Evolutionary conservation across 1,139 yeast genomes (phyloP).

Genomic region (Geotrichum klebahnii): DNA sequence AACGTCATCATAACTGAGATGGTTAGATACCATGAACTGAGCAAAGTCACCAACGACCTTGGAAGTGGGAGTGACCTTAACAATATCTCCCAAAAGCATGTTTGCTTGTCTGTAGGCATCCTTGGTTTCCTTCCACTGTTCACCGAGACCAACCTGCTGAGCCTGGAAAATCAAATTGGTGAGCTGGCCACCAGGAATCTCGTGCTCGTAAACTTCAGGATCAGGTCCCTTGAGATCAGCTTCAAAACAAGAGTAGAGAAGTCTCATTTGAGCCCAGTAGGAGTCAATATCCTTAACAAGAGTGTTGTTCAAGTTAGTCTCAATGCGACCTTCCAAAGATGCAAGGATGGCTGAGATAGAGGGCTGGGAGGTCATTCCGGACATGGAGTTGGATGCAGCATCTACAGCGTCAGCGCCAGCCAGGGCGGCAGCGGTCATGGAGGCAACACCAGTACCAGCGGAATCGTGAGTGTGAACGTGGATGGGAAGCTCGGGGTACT

Average conservation of each 20-base stretch:
- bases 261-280: conserved; percentile 98
- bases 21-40: conserved; percentile 96
- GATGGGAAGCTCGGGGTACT: conserved; percentile 89
- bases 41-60: conserved; percentile 99
- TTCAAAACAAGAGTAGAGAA: conserved; percentile 92
- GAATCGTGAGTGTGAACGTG: conserved; percentile 99
- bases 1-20: conserved; percentile 79
- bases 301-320: conserved; percentile 65
- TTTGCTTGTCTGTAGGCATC: conserved; percentile 90
- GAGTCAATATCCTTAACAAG: conserved; percentile 78
- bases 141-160: conserved; percentile 94
- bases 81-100: conserved; percentile 85
- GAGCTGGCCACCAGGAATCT: conserved; percentile 98
- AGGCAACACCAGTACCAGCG: conserved; percentile 98
- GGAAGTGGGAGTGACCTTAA: conserved; percentile 97
- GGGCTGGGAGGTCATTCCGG: conserved; percentile 98
- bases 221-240: conserved; percentile 99
- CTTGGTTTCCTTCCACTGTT: conserved; percentile 94
- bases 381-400: conserved; percentile 94
- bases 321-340: conserved; percentile 79
- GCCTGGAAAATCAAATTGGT: conserved; percentile 98
- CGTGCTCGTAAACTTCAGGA: conserved; percentile 97
- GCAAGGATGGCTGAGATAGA: conserved; percentile 90
- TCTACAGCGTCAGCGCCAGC: conserved; percentile 99
- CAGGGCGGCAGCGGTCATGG: conserved; percentile 88